Conservation (phyloP, 1,284 basidiomycete genomes). For the Pseudomicrostroma phylloplanum region DNA sequence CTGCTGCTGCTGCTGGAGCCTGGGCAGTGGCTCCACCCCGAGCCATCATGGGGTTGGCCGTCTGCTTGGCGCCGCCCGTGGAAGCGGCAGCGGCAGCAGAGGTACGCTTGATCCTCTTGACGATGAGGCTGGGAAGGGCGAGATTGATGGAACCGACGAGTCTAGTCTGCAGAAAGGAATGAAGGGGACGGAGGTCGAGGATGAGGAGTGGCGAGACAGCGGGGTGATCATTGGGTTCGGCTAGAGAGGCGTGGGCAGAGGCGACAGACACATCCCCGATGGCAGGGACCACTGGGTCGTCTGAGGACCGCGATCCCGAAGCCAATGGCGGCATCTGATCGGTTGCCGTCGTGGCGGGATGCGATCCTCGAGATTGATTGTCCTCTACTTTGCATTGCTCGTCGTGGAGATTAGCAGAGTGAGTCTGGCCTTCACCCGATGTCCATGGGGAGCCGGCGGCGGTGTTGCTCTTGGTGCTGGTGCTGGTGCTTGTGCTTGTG, state of each 20-base stretch:
- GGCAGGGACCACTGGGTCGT: too few species aligned
- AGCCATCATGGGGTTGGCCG: background rate
- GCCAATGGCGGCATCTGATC: too few species aligned
- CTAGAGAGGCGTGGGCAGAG: too few species aligned
- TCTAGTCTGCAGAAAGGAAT: background rate
- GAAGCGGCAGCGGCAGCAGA: background rate
- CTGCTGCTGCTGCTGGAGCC: background rate
- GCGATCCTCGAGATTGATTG: too few species aligned
- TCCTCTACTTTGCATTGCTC: too few species aligned
- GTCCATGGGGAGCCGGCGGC: background rate
- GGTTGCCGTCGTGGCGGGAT: too few species aligned
- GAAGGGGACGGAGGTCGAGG: conserved; percentile 5
- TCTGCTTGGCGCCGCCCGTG: background rate
- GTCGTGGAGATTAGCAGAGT: too few species aligned
- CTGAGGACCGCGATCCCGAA: too few species aligned
- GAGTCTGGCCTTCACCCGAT: too few species aligned
- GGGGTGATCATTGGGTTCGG: background rate
- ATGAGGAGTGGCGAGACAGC: background rate
- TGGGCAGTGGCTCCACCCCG: background rate
- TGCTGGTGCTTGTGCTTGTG: background rate
- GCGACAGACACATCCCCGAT: too few species aligned
- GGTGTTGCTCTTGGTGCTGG: background rate
- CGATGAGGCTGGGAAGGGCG: conserved; percentile 2
- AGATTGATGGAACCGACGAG: conserved; percentile 4
- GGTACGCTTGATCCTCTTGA: background rate